A percentile compares a stretch with the other conserved stretches of the same genome.
Evolutionary conservation across 2,329 filamentous ascomycete genomes (phyloP).

Genomic region (Penicillium sp.): DNA sequence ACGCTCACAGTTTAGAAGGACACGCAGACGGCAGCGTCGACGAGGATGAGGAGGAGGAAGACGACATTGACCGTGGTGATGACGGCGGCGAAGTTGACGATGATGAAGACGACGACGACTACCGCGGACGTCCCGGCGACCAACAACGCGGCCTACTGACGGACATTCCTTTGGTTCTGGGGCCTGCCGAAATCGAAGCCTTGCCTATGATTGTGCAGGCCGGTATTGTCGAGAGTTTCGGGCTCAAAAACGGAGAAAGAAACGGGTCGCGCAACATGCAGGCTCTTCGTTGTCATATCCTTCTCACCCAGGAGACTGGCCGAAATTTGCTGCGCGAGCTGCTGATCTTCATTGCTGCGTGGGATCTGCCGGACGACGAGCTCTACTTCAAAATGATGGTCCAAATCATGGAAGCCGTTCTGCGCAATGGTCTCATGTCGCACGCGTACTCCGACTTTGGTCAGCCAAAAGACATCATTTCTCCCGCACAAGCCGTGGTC

Average conservation of each 20-base stretch:
- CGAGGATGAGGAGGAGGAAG: conserved; percentile 49
- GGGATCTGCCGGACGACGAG: conserved; percentile 89
- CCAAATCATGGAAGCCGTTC: conserved; percentile 88
- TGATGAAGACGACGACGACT: conserved; percentile 49
- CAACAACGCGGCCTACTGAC: conserved; percentile 72
- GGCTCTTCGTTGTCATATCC: conserved; percentile 80
- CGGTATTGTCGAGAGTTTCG: conserved; percentile 78
- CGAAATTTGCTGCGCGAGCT: conserved; percentile 84
- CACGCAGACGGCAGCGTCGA: conserved; percentile 42
- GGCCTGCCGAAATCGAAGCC: conserved; percentile 91
- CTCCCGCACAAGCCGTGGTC: conserved; percentile 86
- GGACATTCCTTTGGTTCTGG: conserved; percentile 88
- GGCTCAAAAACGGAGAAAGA: conserved; percentile 58
- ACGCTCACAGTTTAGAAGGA: conserved; percentile 38
- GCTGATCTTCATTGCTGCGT: conserved; percentile 92
- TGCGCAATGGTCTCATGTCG: conserved; percentile 81
- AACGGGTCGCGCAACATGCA: conserved; percentile 69
- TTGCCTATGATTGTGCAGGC: conserved; percentile 96
- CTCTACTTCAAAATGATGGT: conserved; percentile 95
- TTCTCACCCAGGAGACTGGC: conserved; percentile 83
- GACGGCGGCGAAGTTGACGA: conserved; percentile 50
- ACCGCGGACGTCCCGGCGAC: conserved; percentile 46
- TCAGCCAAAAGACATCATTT: conserved; percentile 93
- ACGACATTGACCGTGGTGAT: conserved; percentile 45
- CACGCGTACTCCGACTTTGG: conserved; percentile 88